Conservation (phyloP, 306 rosid genomes). For the Vigna unguiculata region DNA sequence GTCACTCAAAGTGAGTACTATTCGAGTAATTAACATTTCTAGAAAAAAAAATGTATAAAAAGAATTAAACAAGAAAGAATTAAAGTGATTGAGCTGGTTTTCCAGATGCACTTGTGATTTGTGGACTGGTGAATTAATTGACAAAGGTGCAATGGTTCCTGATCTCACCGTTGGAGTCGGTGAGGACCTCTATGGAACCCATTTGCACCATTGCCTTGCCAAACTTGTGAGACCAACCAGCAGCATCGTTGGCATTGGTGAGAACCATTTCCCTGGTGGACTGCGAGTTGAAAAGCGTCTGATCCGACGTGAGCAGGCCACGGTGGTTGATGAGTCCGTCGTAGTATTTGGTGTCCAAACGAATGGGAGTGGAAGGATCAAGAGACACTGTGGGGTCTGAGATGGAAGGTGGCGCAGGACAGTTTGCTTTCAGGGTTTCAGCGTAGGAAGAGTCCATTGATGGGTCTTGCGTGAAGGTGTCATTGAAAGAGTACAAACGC, state of each 20-base stretch:
- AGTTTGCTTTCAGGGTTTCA: too few species aligned
- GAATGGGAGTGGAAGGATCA: constrained; percentile 46
- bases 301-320: constrained; percentile 53
- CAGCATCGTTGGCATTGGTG: constrained; percentile 38
- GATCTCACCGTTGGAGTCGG: constrained; percentile 46
- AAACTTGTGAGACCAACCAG: constrained; percentile 43
- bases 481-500: constrained; percentile 52
- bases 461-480: constrained; percentile 47
- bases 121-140: constrained; percentile 7
- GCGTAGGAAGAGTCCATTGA: constrained; percentile 31
- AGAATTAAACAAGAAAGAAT: too few species aligned
- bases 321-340: constrained; percentile 15
- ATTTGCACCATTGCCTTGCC: constrained; percentile 55
- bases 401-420: too few species aligned
- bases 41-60: too few species aligned
- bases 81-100: too few species aligned
- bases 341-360: constrained; percentile 54
- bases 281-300: constrained; percentile 37
- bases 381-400: constrained; percentile 18
- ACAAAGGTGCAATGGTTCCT: constrained; percentile 39
- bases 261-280: constrained; percentile 39
- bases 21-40: too few species aligned
- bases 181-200: constrained; percentile 53
- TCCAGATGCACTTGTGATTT: too few species aligned
- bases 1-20: too few species aligned